Conservation (phyloP, 352 stramenopile genomes). For the Elongisporangium anandrum region DNA sequence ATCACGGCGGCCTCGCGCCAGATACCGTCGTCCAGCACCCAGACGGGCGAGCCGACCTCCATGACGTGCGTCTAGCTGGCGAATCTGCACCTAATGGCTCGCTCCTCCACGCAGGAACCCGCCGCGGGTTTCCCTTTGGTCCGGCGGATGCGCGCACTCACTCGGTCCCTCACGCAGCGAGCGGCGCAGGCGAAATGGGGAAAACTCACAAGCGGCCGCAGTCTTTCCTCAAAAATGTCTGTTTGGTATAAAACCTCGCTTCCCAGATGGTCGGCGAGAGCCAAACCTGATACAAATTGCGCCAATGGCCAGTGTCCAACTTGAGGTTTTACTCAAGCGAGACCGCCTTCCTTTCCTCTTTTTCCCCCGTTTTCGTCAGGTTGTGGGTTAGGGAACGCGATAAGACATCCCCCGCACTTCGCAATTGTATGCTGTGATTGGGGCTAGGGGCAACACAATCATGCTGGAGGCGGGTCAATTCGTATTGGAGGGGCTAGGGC, state of each 20-base stretch:
- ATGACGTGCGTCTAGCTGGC: conserved; percentile 18
- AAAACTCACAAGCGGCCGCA: not conserved
- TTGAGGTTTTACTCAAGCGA: not conserved
- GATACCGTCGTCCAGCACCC: conserved; percentile 64
- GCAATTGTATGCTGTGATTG: not conserved
- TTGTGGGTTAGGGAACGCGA: not conserved
- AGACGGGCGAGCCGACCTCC: conserved; percentile 71
- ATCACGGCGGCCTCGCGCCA: conserved; percentile 74
- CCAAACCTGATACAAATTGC: not conserved
- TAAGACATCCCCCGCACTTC: not conserved
- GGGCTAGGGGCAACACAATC: not conserved
- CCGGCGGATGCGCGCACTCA: not conserved
- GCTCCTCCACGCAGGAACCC: not conserved
- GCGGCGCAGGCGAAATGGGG: not conserved
- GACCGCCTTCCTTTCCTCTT: not conserved
- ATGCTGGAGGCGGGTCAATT: not conserved
- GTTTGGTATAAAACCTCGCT: not conserved
- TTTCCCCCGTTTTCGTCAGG: not conserved
- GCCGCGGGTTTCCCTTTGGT: not conserved
- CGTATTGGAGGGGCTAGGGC: not conserved
- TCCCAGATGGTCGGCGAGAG: not conserved
- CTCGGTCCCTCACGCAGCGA: not conserved
- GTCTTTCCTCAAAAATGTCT: not conserved
- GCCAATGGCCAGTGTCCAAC: not conserved
- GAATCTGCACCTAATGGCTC: not conserved